Base-by-base conservation (phyloP, 2,329 filamentous ascomycete species). In the Sphaerulina populicola region DNA sequence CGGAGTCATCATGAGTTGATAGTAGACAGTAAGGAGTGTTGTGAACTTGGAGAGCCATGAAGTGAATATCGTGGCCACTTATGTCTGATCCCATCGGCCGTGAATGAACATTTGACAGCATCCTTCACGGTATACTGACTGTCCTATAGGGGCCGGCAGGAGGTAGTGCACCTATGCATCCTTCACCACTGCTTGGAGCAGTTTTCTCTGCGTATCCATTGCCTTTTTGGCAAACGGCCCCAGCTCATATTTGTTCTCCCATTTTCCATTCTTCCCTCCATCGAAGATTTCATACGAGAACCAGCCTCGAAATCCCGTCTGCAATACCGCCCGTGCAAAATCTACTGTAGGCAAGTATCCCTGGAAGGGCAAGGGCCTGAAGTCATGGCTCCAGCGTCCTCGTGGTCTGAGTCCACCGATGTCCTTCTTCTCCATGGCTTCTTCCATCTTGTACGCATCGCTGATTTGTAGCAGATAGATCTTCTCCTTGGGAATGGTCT, bases 401-500 rank as follows among this genome's bases (percentile, higher is more conserved):
- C 82, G 71, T 0, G 85, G 80, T 29, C 81, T 68, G 39, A 82
- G 60, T 0, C 81, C 82, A 5, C 71, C 67, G 21, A 76, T 69
- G 31, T 78, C 73, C 0, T 65, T 60, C 40, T 76, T 66, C 3
- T 72, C 66, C 4, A 89, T 63, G 0, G 83, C 81, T 3, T 73
- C 68, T 43, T 60, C 69, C 35, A 80, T 75, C 58, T 76, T 80
- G 63, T 88, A 89, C 0, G 81, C 86, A 64, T 91, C 86, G 2
- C 79, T 84, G 47, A 90, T 82, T 64, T 90, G 86, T 2, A 90
- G 65, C 0, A 89, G 70, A 63, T 79, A 89, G 36, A 90, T 87
- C 70, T 85, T 88, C 1, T 85, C 80, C 0, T 75, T 68, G 0
- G 84, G 82, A 0, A 90, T 67, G 0, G 76, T 79, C 1, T 60